Evolutionary conservation across 306 rosid genomes (phyloP), one percentile per base, ranked within the genome.

Genomic region (Sphenostylis stenocarpa): DNA sequence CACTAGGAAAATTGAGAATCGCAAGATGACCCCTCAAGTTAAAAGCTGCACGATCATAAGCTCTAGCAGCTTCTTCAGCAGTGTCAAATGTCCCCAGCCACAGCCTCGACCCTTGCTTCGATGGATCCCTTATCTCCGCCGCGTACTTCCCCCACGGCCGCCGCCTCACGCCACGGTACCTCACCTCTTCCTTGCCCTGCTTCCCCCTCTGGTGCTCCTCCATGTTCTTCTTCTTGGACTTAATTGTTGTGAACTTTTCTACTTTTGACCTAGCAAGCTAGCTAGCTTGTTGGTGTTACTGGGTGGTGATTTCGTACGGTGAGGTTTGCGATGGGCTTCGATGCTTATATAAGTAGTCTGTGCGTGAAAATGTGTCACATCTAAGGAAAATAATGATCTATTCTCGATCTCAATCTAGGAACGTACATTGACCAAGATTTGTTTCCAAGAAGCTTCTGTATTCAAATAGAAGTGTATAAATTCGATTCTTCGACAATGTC

Each of bases 71-170:
- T 44, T 90, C 91, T 62, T 92, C 97, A 2, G 95, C 97, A 0
- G 95, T 90, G 62, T 92, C 95, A 44, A 90, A 90, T 16, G 97
- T 92, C 20, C 97, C 97, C n/a, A 92, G 75, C 95, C 97, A 92
- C 48, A 67, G 49, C 73, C 95, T 83, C n/a, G 95, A 87, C 31
- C 95, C 95, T 66, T 88, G 93, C 84, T 80, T 90, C 0, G 93
- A 61, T 0, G 97, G 93, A 67, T 92, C 97, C 58, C 97, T 81
- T 56, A 92, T 92, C 86, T 90, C 96, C n/a, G 97, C 86, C 7
- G 95, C 97, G 2, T 85, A 92, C 85, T 92, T 92, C 63, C 97
- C 97, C 97, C 93, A 92, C 0, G 97, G 97, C 84, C 97, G 57
- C 78, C 90, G 57, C 21, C 97, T 34, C 4, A 90, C 97, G 0